Evolutionary conservation across 2,329 filamentous ascomycete species (phyloP).

Genomic region (Allantophomopsis cytisporea): DNA sequence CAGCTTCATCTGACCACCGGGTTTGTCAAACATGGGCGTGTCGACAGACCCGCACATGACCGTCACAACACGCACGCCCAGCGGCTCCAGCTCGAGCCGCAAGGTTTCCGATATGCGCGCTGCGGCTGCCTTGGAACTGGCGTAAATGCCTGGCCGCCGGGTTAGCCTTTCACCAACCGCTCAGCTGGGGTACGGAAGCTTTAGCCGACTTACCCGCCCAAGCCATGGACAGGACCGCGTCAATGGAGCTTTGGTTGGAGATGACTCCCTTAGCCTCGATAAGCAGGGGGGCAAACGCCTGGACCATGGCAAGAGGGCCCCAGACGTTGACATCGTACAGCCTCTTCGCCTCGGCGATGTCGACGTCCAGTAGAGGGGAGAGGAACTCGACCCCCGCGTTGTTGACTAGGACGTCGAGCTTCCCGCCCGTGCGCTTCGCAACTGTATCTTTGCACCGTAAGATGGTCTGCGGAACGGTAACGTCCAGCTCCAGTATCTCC

Average conservation of each 20-base stretch:
- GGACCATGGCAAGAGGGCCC: conserved; percentile 15
- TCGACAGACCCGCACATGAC: no score
- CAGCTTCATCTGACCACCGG: no score
- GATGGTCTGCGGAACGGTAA: conserved; percentile 21
- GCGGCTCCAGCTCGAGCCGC: no score
- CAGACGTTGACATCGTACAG: conserved; percentile 20
- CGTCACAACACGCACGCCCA: no score
- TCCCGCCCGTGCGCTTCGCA: conserved; percentile 17
- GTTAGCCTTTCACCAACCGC: no score
- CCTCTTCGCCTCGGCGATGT: conserved; percentile 12
- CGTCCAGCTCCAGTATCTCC: conserved; percentile 22
- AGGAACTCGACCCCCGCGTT: conserved; percentile 22
- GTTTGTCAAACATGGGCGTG: no score
- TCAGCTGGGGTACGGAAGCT: no score
- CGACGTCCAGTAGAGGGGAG: conserved; percentile 18
- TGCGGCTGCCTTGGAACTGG: no score
- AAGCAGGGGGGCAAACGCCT: conserved; percentile 16
- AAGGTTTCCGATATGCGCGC: no score
- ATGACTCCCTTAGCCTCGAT: conserved; percentile 27
- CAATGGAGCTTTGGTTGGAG: conserved; percentile 24
- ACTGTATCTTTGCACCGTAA: conserved; percentile 15
- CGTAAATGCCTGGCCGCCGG: no score
- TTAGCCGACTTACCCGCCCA: no score
- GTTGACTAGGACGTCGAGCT: conserved; percentile 28
- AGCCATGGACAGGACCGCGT: no score